phyloP scores from a whole-genome alignment of 257 asterid species.

The Fraxinus anomala region DNA sequence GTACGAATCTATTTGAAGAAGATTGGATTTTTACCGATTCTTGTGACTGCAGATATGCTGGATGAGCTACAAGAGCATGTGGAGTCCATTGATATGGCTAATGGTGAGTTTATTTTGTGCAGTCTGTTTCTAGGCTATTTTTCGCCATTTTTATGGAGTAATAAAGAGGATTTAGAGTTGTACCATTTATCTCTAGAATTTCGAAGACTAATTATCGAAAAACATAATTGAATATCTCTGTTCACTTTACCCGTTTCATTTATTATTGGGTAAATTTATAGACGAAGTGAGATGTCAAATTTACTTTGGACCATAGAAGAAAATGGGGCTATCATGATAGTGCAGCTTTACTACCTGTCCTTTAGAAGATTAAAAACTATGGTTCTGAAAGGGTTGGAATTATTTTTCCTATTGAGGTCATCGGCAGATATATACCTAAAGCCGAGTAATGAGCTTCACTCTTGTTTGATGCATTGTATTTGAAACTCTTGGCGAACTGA shows the following conservation, averaged over 20 bases:
- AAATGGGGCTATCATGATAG: not conserved
- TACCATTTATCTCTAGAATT: not conserved
- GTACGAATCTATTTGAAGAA: not conserved
- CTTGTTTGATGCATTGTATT: not conserved
- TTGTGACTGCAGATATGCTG: conserved; percentile 57
- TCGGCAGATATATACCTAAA: no score
- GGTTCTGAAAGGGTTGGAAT: no score
- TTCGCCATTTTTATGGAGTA: not conserved
- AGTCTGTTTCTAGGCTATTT: not conserved
- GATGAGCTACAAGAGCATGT: conserved; percentile 97
- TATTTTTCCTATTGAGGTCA: no score
- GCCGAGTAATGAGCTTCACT: no score
- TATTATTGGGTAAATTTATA: no score
- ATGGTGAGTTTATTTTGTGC: conserved; percentile 60
- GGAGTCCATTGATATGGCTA: conserved; percentile 87
- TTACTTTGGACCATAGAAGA: not conserved
- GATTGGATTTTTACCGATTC: not conserved
- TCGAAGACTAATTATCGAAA: not conserved
- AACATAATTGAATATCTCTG: not conserved
- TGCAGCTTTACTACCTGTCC: not conserved
- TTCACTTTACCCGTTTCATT: no score
- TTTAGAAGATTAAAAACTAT: no score
- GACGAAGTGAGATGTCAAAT: not conserved
- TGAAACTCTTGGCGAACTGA: not conserved
- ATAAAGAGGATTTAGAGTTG: not conserved